Base-by-base conservation (phyloP, 192 early-diverging fungal genomes). In the Umbelopsis isabellina region DNA sequence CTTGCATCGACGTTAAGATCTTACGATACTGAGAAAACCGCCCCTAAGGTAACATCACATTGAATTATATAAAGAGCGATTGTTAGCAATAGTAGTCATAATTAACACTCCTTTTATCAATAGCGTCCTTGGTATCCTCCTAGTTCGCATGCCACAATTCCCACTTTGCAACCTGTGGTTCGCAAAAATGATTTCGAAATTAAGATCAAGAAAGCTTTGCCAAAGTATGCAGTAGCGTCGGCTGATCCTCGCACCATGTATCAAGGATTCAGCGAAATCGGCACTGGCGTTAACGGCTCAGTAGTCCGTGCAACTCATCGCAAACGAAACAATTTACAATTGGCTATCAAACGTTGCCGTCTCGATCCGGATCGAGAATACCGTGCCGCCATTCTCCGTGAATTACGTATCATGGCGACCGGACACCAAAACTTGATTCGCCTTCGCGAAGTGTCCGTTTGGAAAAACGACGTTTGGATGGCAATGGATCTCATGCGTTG, bases 381-480 rank as follows among this genome's bases (percentile, higher is more conserved):
- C 41, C 67, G 69, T 20, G 68, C 71, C 48, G 79, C 79, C 65
- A 80, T 80, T 41, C 35, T 80, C 13, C 55, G 79, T 30, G 79
- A 80, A 76, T 27, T 80, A 11, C 55, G 65, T 15, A 80, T 80
- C 41, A 80, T 80, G 79, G 67, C 79, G 5, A 67, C 70, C 15
- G 74, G 74, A 44, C 70, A 75, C 46, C 21, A 46, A 22, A 75
- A 80, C 64, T 65, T 80, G 2, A 80, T 80, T 53, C 67, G 72
- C 16, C 55, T 80, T 45, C 72, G 74, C 65, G 79, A 80, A 35
- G 65, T 80, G 6, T 68, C 74, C 1, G 45, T 80, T 20, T 80
- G 79, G 79, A 41, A 69, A 9, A 72, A 80, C 50, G 74, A 75
- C 50, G 72, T 80, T 27, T 80, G 79, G 79, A 80, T 80, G 68